These are phyloP conservation scores for Gossypium ekmanianum DNA, from an alignment of 345 rosid genomes.

Conservation along the genomic window DNA sequence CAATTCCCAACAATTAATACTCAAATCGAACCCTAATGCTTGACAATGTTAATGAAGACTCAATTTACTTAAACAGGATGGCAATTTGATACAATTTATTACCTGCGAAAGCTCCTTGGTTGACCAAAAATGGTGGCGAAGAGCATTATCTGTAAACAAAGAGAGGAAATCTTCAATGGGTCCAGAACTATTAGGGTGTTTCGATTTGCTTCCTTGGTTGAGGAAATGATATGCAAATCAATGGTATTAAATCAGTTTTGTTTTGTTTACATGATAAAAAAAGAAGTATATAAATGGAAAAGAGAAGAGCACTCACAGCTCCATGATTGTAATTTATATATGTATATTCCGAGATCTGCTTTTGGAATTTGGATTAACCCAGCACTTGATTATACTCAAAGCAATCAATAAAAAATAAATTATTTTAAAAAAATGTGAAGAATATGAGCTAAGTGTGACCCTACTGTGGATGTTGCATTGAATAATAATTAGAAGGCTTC, in stretches of 20 bases:
- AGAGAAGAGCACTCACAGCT: background rate
- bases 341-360: background rate
- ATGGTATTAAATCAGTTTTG: background rate
- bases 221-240: constrained; percentile 23
- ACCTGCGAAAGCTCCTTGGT: constrained; percentile 19
- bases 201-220: constrained; percentile 26
- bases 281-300: background rate
- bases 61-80: too few relatives aligned
- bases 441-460: too few relatives aligned
- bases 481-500: too few relatives aligned
- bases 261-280: background rate
- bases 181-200: constrained; percentile 13
- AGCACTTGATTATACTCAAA: background rate
- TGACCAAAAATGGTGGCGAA: constrained; percentile 16
- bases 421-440: too few relatives aligned
- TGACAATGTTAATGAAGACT: too few relatives aligned
- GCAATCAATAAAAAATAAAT: background rate
- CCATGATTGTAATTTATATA: background rate
- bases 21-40: too few relatives aligned
- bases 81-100: background rate
- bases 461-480: too few relatives aligned
- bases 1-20: background rate
- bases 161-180: constrained; percentile 27
- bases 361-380: background rate
- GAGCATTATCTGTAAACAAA: constrained; percentile 24